Conservation (phyloP, 2,329 filamentous ascomycete species). For the Verticillium tricorpus region DNA sequence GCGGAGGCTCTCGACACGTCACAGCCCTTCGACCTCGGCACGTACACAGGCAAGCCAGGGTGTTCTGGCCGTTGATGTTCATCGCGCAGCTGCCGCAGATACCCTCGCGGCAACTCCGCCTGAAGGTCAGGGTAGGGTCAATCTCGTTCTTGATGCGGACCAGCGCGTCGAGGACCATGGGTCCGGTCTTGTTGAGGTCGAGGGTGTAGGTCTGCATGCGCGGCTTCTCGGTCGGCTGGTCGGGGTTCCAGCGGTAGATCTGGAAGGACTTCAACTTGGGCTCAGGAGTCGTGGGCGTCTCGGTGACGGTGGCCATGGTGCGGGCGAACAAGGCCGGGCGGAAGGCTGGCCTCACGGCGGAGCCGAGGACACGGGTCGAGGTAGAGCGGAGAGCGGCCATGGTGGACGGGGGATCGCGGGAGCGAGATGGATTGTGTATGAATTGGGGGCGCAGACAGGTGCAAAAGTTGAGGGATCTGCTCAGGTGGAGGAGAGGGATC, state of each 20-base stretch:
- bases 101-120: slow-evolving; percentile 92
- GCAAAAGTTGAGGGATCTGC: too few species aligned
- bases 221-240: slow-evolving; percentile 87
- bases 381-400: slow-evolving; percentile 61
- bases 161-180: slow-evolving; percentile 95
- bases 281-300: slow-evolving; percentile 59
- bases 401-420: slow-evolving; percentile 19
- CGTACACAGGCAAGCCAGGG: slow-evolving; percentile 93
- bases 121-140: slow-evolving; percentile 93
- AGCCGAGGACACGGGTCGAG: slow-evolving; percentile 46
- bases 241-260: slow-evolving; percentile 98
- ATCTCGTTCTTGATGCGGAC: slow-evolving; percentile 99
- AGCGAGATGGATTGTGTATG: background rate
- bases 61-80: slow-evolving; percentile 99
- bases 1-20: background rate
- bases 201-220: slow-evolving; percentile 92
- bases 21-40: background rate
- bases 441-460: too few species aligned
- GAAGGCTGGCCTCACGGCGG: slow-evolving; percentile 32
- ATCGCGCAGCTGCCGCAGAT: slow-evolving; percentile 99
- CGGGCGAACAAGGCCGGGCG: slow-evolving; percentile 40
- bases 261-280: slow-evolving; percentile 88
- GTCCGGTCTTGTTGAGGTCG: slow-evolving; percentile 97
- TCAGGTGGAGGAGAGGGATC: too few species aligned
- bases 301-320: slow-evolving; percentile 51